phyloP scores from a whole-genome alignment of 169 alveolate species.

The Eimeria zaria region DNA sequence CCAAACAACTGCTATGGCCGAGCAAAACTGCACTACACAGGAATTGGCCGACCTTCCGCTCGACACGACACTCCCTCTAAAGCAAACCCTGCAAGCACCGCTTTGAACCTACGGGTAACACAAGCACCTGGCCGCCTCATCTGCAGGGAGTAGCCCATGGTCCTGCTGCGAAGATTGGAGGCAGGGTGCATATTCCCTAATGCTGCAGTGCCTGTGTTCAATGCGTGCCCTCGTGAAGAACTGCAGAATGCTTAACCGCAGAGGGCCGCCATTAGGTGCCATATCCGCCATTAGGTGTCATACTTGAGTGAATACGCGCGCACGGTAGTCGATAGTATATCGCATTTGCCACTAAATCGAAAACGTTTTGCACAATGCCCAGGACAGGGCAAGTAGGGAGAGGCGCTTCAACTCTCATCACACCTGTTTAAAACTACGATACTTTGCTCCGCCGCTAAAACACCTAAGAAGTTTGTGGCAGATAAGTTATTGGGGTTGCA shows the following conservation, averaged over 20 bases:
- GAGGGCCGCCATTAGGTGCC: background rate
- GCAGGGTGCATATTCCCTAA: background rate
- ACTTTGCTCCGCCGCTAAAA: background rate
- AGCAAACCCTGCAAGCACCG: background rate
- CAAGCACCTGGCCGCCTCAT: background rate
- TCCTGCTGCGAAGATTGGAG: background rate
- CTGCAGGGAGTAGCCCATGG: background rate
- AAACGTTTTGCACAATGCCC: background rate
- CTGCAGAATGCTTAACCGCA: background rate
- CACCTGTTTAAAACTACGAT: constrained; percentile 5
- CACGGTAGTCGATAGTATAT: background rate
- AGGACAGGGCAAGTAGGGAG: background rate
- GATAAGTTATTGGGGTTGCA: background rate
- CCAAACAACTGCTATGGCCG: background rate
- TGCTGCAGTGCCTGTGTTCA: background rate
- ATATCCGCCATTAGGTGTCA: background rate
- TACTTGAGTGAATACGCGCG: background rate
- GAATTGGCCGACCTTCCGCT: background rate
- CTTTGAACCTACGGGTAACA: background rate
- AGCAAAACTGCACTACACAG: background rate
- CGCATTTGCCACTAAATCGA: background rate
- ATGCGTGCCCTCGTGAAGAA: background rate
- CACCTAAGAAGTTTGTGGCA: background rate
- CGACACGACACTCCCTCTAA: background rate
- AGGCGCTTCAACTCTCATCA: background rate